Evolutionary conservation across 106 monocot species (phyloP), one percentile per base, ranked within the genome.

Genomic region (Dendrobium nobile): DNA sequence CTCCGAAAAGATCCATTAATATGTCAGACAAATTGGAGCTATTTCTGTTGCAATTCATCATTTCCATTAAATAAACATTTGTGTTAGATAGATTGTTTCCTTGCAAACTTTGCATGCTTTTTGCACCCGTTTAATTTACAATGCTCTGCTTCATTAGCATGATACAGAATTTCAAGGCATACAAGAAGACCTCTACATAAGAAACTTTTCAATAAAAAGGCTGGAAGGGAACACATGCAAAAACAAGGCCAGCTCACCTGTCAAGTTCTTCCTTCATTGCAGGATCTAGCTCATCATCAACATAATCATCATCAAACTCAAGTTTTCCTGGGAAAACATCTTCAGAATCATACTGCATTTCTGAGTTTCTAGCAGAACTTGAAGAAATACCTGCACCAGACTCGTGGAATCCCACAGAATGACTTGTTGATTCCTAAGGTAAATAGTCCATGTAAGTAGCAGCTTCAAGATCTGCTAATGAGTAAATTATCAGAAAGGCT

Each of bases 251-350:
- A 56, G 47, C 67, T 82, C 9, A 84, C 83, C 79, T 79, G 59
- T 84, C 83, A 55, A 84, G 79, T 22, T 84, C 58, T 79, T 84
- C 83, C 83, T 84, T 84, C 78, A 84, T 73, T 37, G 55, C 74
- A 84, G 83, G 83, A 79, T 84, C 83, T 61, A 84, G 28, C 9
- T 75, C 78, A 61, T 83, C 78, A 78, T 83, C 83, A 37, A 73
- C 41, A 73, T 78, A 44, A 54, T 73, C 79, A 80, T 84, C 84
- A 15, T 84, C 84, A 64, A 84, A 75, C 64, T 84, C 84, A 75
- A 79, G 31, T 4, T 67, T 75, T n/a, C 1, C 28, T 47, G 20
- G 37, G 37, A 84, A 75, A 59, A 51, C 44, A 84, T 75, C 84
- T 75, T 84, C 44, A 73, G 33, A 42, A 61, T 22, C 33, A 31